Evolutionary conservation across 2,329 filamentous ascomycete genomes (phyloP), one percentile per base, ranked within the genome.

Genomic region (Apiospora phragmitis): DNA sequence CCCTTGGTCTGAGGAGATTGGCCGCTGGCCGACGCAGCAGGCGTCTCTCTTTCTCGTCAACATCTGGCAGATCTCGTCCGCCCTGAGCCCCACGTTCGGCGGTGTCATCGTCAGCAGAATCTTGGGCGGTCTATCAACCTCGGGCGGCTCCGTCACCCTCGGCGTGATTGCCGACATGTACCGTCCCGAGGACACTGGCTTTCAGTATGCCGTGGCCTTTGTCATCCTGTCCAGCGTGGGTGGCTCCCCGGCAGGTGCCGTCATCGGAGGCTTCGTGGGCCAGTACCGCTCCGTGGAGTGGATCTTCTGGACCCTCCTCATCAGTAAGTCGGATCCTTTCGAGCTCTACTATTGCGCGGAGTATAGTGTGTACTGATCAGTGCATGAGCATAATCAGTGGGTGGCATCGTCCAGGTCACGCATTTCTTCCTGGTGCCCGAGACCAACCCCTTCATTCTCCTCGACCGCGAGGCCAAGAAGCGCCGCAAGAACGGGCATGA

Each of bases 91-190:
- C 70, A 83, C 80, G 73, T 84, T 78, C 73, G 82, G 77, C 6
- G 81, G 79, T 0, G 80, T 86, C 35, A 73, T 88, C 2, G 77
- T 83, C 8, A 82, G 80, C 69, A 81, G 87, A 71, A 80, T 81
- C 0, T 73, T 80, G 32, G 78, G 88, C 59, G 90, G 89, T 71
- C 79, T 91, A 2, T 90, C 87, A 5, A 90, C 89, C 2, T 89
- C 89, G 8, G 90, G 90, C 68, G 90, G 90, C 2, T 89, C 88
- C 6, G 89, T 92, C 42, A 92, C 90, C 0, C 80, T 92, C 2
- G 90, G 89, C 7, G 89, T 91, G 80, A 85, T 91, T 3, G 89
- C 90, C 3, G 90, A 92, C 73, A 86, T 92, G 84, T 91, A 86
- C 79, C 81, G 86, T 66, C 81, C 87, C 0, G 86, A 87, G 51